Base-by-base conservation (phyloP, 2,329 filamentous ascomycete species). In the Xylaria sp. region DNA sequence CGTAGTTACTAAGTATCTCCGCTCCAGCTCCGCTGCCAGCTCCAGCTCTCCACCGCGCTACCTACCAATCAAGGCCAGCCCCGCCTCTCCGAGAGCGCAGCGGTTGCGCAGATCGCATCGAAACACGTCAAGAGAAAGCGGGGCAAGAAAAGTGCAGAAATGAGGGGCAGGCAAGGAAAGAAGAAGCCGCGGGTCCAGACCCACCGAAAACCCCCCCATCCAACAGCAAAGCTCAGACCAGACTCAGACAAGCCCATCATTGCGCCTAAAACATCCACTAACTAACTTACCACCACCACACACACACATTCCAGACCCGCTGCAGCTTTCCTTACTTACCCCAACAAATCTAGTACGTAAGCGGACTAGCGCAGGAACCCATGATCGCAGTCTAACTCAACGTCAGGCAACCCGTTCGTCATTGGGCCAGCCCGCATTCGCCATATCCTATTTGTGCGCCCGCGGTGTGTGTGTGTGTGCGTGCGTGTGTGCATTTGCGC, bases 301-400 rank as follows among this genome's bases (percentile, higher is more conserved):
- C n/a, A n/a, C 43, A 8, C 43, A 34, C 9, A 48, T 48, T 13
- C 23, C 20, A 7, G 20, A 25, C 45, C 25, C 18, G 9, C 13
- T 1, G 18, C 32, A 52, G 23, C 23, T 18, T 12, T 28, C 2
- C 18, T n/a, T n/a, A n/a, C n/a, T n/a, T 15, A 20, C 32, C 30
- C 18, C 28, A 10, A 34, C n/a, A n/a, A 10, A 23, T 12, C 10
- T 32, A 39, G 32, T 25, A 12, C 52, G 2, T 34, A 56, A 34
- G n/a, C 4, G 23, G 53, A 28, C 53, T 67, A 69, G 67, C 64
- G 60, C 60, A 58, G 53, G 52, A 60, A 66, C 32, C 53, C 59
- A 36, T 36, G 43, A 63, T 63, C 59, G 34, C 64, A 63, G 67
- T 67, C 67, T 69, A 69, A 69, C 60, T 69, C 64, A 45, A 69